Evolutionary conservation across 2,329 filamentous ascomycete genomes (phyloP), one percentile per base, ranked within the genome.

Genomic region (Echinosphaeria canescens): DNA sequence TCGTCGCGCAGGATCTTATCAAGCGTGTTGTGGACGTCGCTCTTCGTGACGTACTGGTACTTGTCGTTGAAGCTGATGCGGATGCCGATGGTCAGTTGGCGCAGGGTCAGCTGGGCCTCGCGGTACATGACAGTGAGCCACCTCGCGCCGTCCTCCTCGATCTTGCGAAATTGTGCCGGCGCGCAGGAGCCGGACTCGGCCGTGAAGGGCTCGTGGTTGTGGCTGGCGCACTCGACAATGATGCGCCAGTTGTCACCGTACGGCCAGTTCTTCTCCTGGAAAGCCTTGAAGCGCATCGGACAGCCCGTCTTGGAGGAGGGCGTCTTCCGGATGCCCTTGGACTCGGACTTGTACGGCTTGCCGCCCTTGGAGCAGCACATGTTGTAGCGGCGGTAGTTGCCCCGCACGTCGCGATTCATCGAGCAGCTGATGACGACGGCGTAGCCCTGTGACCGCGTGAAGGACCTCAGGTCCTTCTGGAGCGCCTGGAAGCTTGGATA

Each of bases 111-210:
- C 32, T 42, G 36, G 15, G 38, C 39, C 24, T 42, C 38, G 25
- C 37, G 39, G 30, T 40, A 36, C 39, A 42, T 42, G 31, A 42
- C 38, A 31, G 38, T 37, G 14, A 42, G 32, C 39, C 39, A 42
- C 18, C 37, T 29, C 28, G 34, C 27, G 24, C 39, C 39, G 27
- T 42, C 39, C 10, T 27, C 27, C 28, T 40, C 39, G 25, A 42
- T 38, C 31, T 42, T 40, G 26, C 39, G 35, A 31, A 42, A 42
- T 31, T 40, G 38, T 4, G 39, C 28, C 10, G 39, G 39, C 7
- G 38, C 37, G 29, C 30, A 30, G 27, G 31, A 32, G 8, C 34
- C 33, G 2, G 37, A 32, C 22, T 38, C 37, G 25, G 37, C 38
- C 6, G 35, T 39, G 29, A 42, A 42, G 9, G 39, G 39, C 24